These are phyloP conservation scores for Phytophthora idaei DNA, from an alignment of 352 stramenopile species.

Conservation along the genomic window DNA sequence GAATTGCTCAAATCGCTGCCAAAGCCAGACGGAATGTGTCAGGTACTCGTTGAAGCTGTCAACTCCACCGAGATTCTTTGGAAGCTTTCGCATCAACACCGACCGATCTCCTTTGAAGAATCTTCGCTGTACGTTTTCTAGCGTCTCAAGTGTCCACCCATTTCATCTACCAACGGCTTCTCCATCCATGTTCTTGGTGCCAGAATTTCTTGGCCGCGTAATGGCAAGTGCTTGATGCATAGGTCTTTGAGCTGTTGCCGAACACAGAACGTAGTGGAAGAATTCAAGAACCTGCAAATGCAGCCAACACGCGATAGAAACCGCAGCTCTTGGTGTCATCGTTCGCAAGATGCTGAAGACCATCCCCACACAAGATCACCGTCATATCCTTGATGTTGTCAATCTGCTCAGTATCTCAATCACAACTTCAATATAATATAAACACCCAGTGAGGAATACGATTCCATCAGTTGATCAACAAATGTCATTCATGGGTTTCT, in stretches of 20 bases:
- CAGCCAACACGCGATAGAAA: constrained; percentile 10
- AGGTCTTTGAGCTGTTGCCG: neutral
- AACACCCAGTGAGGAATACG: neutral
- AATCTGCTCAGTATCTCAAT: constrained; percentile 15
- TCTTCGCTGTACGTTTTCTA: no score
- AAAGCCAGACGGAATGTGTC: neutral
- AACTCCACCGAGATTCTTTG: neutral
- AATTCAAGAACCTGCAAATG: constrained; percentile 8
- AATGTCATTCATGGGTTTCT: neutral
- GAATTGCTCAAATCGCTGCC: constrained; percentile 15
- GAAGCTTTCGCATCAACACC: constrained; percentile 8
- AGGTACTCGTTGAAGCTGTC: constrained; percentile 6
- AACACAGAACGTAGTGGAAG: neutral
- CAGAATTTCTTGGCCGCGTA: no score
- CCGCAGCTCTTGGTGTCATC: constrained; percentile 12
- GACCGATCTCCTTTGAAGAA: no score
- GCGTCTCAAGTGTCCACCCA: no score
- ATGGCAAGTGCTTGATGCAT: no score
- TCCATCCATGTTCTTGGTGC: no score
- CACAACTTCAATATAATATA: neutral
- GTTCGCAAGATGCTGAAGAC: constrained; percentile 23
- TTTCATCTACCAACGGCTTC: no score
- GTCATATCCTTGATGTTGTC: constrained; percentile 34
- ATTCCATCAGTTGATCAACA: neutral
- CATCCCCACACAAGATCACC: constrained; percentile 39